Percentiles rank a stretch among this genome's conserved stretches.
phyloP scores from a whole-genome alignment of 352 stramenopile species.

The Pythium guiyangense region DNA sequence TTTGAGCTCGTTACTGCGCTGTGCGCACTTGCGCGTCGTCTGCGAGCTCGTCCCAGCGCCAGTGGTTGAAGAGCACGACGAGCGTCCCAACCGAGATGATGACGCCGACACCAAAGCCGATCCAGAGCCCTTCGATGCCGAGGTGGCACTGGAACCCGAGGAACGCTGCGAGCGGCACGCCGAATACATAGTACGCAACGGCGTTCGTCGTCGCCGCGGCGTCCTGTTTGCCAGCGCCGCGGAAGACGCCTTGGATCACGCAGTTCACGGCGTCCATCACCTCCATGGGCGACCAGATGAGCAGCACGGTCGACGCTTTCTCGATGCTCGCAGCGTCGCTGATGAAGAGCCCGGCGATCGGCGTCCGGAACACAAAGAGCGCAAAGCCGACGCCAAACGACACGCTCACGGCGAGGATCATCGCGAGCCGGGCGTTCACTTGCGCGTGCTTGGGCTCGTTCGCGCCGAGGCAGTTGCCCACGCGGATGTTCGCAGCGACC shows the following conservation, averaged over 20 bases:
- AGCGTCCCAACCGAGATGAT: conserved; percentile 18
- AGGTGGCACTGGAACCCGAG: conserved; percentile 44
- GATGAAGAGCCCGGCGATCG: too few relatives aligned
- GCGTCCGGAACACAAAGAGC: too few relatives aligned
- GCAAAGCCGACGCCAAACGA: too few relatives aligned
- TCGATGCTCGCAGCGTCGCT: too few relatives aligned
- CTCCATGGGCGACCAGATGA: too few relatives aligned
- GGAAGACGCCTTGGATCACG: too few relatives aligned
- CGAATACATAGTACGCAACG: conserved; percentile 73
- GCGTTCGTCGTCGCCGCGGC: too few relatives aligned
- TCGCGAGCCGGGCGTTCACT: conserved; percentile 8
- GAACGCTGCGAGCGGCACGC: conserved; percentile 59
- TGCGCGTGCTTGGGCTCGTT: conserved; percentile 16
- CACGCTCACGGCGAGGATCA: too few relatives aligned
- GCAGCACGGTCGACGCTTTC: too few relatives aligned
- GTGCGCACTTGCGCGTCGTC: conserved; percentile 32
- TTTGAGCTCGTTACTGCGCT: conserved; percentile 11
- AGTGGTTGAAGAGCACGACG: conserved; percentile 6
- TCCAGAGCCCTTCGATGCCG: conserved; percentile 52
- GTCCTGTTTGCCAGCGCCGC: too few relatives aligned
- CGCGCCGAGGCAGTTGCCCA: conserved; percentile 23
- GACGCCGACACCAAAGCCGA: conserved; percentile 49
- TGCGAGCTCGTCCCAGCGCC: conserved; percentile 28
- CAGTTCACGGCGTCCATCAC: too few relatives aligned
- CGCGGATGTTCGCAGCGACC: conserved; percentile 24